A percentile compares a stretch with the other conserved stretches of the same genome.
phyloP scores from a whole-genome alignment of 441 rosid species.

The Metrosideros polymorpha region DNA sequence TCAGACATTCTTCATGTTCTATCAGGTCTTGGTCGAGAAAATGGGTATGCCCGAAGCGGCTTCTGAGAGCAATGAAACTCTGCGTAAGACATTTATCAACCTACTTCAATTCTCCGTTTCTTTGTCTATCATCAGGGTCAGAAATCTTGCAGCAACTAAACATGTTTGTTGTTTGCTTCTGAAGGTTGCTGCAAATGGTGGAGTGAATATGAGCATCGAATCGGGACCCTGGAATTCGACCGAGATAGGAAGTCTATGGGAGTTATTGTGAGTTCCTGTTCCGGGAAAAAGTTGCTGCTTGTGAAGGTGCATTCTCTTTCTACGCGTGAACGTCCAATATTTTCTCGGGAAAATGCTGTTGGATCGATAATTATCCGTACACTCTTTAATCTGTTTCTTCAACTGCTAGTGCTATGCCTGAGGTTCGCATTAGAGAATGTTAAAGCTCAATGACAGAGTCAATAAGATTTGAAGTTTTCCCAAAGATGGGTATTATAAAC shows the following conservation, averaged over 20 bases:
- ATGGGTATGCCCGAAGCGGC: slow-evolving; percentile 72
- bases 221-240: slow-evolving; percentile 94
- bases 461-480: background rate
- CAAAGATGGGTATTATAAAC: background rate
- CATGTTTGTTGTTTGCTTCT: background rate
- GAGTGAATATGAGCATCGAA: slow-evolving; percentile 57
- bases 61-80: slow-evolving; percentile 19
- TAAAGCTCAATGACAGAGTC: background rate
- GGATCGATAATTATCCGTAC: background rate
- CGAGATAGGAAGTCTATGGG: slow-evolving; percentile 97
- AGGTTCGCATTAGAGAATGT: background rate
- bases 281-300: slow-evolving; percentile 60
- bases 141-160: background rate
- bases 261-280: slow-evolving; percentile 73
- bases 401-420: background rate
- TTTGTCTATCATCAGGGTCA: background rate
- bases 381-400: background rate
- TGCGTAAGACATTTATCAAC: slow-evolving; percentile 29
- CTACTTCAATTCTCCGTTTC: background rate
- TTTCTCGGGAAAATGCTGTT: background rate
- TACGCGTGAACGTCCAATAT: background rate
- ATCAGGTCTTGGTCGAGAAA: slow-evolving; percentile 83
- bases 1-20: background rate
- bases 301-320: slow-evolving; percentile 48
- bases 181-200: slow-evolving; percentile 71